Evolutionary conservation across 2,329 filamentous ascomycete genomes (phyloP), one percentile per base, ranked within the genome.

Genomic region (Stemphylium lycopersici): DNA sequence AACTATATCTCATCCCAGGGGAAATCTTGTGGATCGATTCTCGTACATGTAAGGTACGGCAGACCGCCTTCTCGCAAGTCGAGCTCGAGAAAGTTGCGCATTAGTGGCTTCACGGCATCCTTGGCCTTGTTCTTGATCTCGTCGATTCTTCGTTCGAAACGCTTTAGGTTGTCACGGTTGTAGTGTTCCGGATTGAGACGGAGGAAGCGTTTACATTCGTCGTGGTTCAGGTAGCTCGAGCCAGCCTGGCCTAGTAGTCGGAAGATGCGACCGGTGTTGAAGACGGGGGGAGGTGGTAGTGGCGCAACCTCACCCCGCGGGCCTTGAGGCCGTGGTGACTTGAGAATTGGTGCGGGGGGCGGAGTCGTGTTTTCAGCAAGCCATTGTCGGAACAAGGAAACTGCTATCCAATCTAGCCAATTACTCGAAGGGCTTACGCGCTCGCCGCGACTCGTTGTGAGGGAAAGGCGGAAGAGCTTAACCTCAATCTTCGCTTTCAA

Each of bases 311-410:
- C 59, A 40, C 57, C 61, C 49, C 62, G 59, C 16, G 62, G 54
- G 45, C 43, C 51, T 49, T 51, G 78, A 75, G 63, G 79, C 59
- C 57, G 81, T 3, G 71, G 65, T 13, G 76, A 71, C 58, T 81
- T 81, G 31, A 80, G 68, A 7, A 80, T 81, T 0, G 83, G 80
- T 0, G 81, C 76, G 0, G 86, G 85, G 3, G 88, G 83, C 0
- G 91, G 89, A 2, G 90, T 89, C 4, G 90, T 96, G 73, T 92
- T 93, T 67, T 97, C 93, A 3, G 91, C 91, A 6, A 97, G 81
- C 92, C 93, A 97, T 75, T 96, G 91, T 3, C 93, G 85, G 77
- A 97, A 98, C 11, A 96, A 80, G 37, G 86, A 90, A 43, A 96
- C 86, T 15, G 87, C 91, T 6, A 96, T 84, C 93, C 93, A 97